Percentiles rank a stretch among this genome's conserved stretches.
phyloP scores from a whole-genome alignment of 139 green algal genomes.

The Chlamydomonas applanata region DNA sequence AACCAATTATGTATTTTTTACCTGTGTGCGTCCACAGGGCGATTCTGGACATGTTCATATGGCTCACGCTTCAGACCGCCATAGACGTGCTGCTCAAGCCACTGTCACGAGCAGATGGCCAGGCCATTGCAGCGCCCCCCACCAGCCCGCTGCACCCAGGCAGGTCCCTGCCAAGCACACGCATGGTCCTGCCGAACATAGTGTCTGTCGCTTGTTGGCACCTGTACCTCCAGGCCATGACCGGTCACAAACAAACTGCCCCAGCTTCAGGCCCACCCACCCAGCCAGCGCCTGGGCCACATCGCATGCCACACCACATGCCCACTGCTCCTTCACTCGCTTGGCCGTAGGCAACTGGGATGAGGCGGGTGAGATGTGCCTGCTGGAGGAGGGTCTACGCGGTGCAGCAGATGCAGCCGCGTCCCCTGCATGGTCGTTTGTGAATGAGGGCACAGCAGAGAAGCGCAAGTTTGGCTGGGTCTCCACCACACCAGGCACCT shows the following conservation, averaged over 20 bases:
- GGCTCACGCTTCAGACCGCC: slow-evolving; percentile 16
- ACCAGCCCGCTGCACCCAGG: slow-evolving; percentile 18
- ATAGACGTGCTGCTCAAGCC: slow-evolving; percentile 13
- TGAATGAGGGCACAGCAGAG: slow-evolving; percentile 17
- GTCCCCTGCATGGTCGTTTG: slow-evolving; percentile 2
- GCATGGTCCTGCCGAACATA: too few relatives aligned
- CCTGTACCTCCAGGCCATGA: too few relatives aligned
- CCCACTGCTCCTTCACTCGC: too few relatives aligned
- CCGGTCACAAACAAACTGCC: too few relatives aligned
- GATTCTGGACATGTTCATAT: slow-evolving; percentile 22
- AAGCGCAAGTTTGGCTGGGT: slow-evolving; percentile 6
- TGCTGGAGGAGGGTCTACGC: slow-evolving; percentile 7
- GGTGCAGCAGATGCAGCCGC: background rate
- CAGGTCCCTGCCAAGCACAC: background rate
- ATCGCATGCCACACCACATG: too few relatives aligned
- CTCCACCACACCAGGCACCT: slow-evolving; percentile 5
- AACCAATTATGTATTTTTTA: background rate
- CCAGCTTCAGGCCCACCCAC: too few relatives aligned
- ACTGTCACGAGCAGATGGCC: background rate
- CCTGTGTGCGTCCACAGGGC: slow-evolving; percentile 1
- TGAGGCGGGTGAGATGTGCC: slow-evolving; percentile 7
- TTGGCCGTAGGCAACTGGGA: slow-evolving; percentile 14
- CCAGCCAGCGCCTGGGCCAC: too few relatives aligned
- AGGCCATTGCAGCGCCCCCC: background rate
- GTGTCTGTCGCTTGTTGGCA: too few relatives aligned